Conservation (phyloP, 2,329 filamentous ascomycete genomes). For the Pyrenochaeta sp. region DNA sequence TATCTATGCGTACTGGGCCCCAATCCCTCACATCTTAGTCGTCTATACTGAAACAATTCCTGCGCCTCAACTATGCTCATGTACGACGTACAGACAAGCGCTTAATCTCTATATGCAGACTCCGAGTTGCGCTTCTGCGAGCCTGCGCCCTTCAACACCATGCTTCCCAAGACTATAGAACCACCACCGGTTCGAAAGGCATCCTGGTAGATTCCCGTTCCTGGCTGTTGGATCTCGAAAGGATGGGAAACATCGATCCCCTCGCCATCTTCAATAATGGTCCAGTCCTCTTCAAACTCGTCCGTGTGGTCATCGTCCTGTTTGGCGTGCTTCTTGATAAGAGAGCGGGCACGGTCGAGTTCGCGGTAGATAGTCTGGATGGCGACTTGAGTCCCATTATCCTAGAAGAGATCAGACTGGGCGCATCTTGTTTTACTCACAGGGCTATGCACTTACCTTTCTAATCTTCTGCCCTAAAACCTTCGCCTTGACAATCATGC, state of each 20-base stretch:
- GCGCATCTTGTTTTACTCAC: slow-evolving; percentile 30
- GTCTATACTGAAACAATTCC: slow-evolving; percentile 4
- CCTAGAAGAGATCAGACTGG: slow-evolving; percentile 59
- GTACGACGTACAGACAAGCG: not conserved
- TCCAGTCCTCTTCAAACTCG: slow-evolving; percentile 87
- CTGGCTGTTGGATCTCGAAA: slow-evolving; percentile 31
- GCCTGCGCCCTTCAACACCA: slow-evolving; percentile 38
- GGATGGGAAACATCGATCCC: slow-evolving; percentile 29
- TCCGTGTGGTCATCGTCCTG: slow-evolving; percentile 55
- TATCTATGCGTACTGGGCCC: slow-evolving; percentile 3
- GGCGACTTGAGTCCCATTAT: slow-evolving; percentile 87
- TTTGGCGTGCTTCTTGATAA: slow-evolving; percentile 71
- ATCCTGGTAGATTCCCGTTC: slow-evolving; percentile 34
- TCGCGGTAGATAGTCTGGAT: slow-evolving; percentile 95
- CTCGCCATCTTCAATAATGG: slow-evolving; percentile 76
- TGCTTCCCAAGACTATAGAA: slow-evolving; percentile 40
- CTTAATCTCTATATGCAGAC: slow-evolving; percentile 30
- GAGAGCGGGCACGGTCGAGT: slow-evolving; percentile 86
- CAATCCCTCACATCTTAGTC: slow-evolving; percentile 11
- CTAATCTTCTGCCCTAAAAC: slow-evolving; percentile 87
- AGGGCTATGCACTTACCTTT: slow-evolving; percentile 66
- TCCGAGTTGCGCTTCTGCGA: slow-evolving; percentile 29
- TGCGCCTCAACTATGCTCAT: slow-evolving; percentile 14
- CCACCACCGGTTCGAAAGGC: slow-evolving; percentile 29
- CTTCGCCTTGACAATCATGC: slow-evolving; percentile 88